Evolutionary conservation across 768 basidiomycete genomes (phyloP), one percentile per base, ranked within the genome.

Genomic region (Boletus tylopilopsis): DNA sequence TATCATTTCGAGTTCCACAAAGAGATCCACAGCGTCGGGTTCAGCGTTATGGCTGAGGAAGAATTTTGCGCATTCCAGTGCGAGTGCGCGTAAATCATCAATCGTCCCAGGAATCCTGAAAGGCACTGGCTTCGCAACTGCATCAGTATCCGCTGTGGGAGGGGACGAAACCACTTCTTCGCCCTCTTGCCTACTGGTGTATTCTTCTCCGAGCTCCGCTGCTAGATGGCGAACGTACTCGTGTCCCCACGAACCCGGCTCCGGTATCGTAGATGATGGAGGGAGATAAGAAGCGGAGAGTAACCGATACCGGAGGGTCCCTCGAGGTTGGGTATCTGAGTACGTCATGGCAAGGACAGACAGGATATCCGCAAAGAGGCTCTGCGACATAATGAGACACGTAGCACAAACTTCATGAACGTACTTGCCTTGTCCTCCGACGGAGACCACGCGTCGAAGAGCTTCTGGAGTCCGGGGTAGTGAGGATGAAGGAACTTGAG

Each of bases 271-370:
- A 3, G 87, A 80, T 34, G 81, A 75, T 16, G 78, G 62, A 29
- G 84, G 81, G 38, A 81, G 79, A 42, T 87, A 73, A 16, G 85
- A 80, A 9, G 84, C 81, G 7, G 90, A 87, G 30, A 94, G 76
- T 19, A 98, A 80, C 40, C 94, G 88, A 72, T 96, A 98, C 54
- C 84, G 82, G 24, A 99, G 84, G 3, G 96, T 99, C 49, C 95
- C 95, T 42, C 96, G 86, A 34, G 93, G 92, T 72, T 96, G 85
- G 16, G 92, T 94, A 71, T 99, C 96, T 9, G 94, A 97, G 67
- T 98, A 98, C 7, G 96, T 99, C 96, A 99, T 99, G 7, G 95
- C 96, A 38, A 99, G 84, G 6, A 97, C 95, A 33, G 95, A 97
- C 23, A 99, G 79, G 52, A 99, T 97, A 61, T 97, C 94, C 22